A percentile compares a stretch with the other conserved stretches of the same genome.
phyloP scores from a whole-genome alignment of 2,329 filamentous ascomycete genomes.

The Scedosporium aurantiacum region DNA sequence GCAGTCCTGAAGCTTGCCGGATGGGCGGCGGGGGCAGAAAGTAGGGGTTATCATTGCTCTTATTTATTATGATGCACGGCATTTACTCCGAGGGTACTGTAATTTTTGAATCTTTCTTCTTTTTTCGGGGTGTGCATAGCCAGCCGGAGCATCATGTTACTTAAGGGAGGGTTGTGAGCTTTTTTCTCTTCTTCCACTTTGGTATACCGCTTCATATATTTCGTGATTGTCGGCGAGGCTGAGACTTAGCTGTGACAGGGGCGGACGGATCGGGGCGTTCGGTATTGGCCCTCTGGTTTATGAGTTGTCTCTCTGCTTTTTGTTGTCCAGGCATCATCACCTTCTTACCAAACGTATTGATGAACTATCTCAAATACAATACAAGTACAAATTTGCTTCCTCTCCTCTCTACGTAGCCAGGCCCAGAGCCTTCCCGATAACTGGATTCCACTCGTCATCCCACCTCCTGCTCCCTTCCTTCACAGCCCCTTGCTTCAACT shows the following conservation, averaged over 20 bases:
- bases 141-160: background rate
- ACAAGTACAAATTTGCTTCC: background rate
- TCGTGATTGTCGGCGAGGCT: background rate
- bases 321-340: no score
- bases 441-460: slow-evolving; percentile 86
- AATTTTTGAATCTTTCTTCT: background rate
- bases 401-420: slow-evolving; percentile 15
- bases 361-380: background rate
- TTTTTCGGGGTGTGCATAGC: background rate
- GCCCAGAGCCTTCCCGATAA: slow-evolving; percentile 63
- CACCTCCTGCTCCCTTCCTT: slow-evolving; percentile 68
- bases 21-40: no score
- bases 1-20: no score
- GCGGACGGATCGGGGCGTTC: background rate
- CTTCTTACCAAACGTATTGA: background rate
- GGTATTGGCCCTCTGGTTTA: background rate
- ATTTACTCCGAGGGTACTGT: background rate
- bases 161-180: background rate
- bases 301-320: background rate
- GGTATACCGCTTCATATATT: background rate
- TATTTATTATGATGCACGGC: background rate
- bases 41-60: background rate
- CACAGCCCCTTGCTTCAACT: slow-evolving; percentile 57
- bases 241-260: background rate
- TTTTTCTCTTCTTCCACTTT: slow-evolving; percentile 4